Evolutionary conservation across 306 rosid species (phyloP).

Genomic region (Cyamopsis tetragonoloba): DNA sequence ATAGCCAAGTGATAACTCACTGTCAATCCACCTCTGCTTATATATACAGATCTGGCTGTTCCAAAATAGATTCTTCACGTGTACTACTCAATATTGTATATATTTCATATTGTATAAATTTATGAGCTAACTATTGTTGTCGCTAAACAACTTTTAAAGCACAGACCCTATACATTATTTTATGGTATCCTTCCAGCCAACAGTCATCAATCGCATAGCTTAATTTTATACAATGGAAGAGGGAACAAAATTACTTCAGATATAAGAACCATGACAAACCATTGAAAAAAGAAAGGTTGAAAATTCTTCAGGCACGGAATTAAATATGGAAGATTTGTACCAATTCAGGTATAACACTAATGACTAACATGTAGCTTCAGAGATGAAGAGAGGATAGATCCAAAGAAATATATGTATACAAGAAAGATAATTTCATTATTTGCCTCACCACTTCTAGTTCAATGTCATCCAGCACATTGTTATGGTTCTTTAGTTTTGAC

Average conservation of each 20-base stretch:
- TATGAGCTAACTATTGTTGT: background rate
- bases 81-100: background rate
- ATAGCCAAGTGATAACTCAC: background rate
- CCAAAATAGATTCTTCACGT: background rate
- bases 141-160: background rate
- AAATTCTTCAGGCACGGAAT: background rate
- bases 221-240: background rate
- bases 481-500: conserved; percentile 36
- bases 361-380: conserved; percentile 8
- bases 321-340: background rate
- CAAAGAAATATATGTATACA: too few relatives aligned
- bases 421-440: conserved; percentile 14
- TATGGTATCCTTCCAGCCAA: background rate
- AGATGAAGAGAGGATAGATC: conserved; percentile 14
- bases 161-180: background rate
- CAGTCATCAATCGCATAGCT: background rate
- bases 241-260: conserved; percentile 1
- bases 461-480: conserved; percentile 48
- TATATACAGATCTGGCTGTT: background rate
- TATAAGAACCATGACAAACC: background rate
- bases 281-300: conserved; percentile 2
- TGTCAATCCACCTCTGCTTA: background rate
- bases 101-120: background rate
- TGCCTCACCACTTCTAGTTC: conserved; percentile 61
- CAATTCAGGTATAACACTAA: background rate